Evolutionary conservation across 1,284 basidiomycete species (phyloP).

Genomic region (Sphaerobolus stellatus): DNA sequence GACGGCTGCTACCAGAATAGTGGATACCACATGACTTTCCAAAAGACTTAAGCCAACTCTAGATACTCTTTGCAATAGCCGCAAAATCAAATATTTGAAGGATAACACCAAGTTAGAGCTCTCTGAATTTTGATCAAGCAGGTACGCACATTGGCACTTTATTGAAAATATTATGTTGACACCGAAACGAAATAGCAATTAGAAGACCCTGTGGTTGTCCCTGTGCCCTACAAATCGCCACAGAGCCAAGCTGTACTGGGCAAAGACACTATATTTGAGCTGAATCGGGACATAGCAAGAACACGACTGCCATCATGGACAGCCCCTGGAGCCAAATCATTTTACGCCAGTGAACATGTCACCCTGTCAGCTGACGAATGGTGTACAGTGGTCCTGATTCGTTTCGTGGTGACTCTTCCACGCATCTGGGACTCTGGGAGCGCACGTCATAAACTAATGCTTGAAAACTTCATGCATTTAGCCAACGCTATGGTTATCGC

Average conservation of each 20-base stretch:
- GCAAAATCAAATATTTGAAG: too few species aligned
- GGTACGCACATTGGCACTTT: too few species aligned
- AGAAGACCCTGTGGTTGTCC: too few species aligned
- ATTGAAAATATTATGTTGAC: too few species aligned
- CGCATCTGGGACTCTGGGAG: constrained; percentile 21
- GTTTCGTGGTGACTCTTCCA: constrained; percentile 36
- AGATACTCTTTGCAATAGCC: too few species aligned
- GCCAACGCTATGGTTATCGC: constrained; percentile 31
- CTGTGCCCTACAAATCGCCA: too few species aligned
- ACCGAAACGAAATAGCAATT: too few species aligned
- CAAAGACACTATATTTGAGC: not conserved
- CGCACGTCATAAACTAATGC: constrained; percentile 20
- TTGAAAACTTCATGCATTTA: constrained; percentile 32
- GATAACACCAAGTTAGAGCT: too few species aligned
- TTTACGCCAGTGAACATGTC: constrained; percentile 36
- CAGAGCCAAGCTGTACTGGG: not conserved
- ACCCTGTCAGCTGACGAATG: constrained; percentile 38
- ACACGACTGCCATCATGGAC: constrained; percentile 30
- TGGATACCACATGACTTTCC: too few species aligned
- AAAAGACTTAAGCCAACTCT: too few species aligned
- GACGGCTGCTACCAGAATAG: too few species aligned
- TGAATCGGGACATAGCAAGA: constrained; percentile 19
- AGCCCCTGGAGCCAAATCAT: constrained; percentile 31
- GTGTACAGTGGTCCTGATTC: constrained; percentile 28
- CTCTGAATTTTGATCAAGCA: too few species aligned